Evolutionary conservation across 202 grass and related monocot species (phyloP), one percentile per base, ranked within the genome.

Genomic region (Panicum hallii): DNA sequence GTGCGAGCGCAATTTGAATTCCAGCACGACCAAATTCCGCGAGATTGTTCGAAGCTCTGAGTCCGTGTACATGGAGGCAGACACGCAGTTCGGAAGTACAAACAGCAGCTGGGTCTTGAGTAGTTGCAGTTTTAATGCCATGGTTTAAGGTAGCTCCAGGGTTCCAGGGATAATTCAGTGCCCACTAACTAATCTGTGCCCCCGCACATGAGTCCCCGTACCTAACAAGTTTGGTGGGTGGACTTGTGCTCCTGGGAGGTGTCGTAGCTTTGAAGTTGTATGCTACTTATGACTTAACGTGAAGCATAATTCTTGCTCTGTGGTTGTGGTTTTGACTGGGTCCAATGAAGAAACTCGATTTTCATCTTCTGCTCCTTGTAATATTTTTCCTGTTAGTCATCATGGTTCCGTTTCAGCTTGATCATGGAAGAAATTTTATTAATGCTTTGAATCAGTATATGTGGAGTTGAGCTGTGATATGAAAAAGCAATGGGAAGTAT

Each of bases 71-170:
- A 15, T 16, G 72, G 46, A 4, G n/a, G 67, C 36, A 32, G 32
- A 32, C 32, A 32, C 32, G 47, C 58, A 13, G 53, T 57, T 71
- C 66, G 26, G 3, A 45, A 30, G 34, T 48, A 71, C 40, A 61
- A 6, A 13, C 60, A 36, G 9, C 45, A 58, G 46, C 4, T 13
- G 64, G 17, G 14, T 7, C 36, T n/a, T 5, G 50, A 56, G 50
- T 56, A 58, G 30, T 60, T 40, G 11, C 40, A 34, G 58, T 7
- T 50, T 79, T 79, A 50, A 42, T 84, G 81, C 47, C 13, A 13
- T 58, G 67, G 56, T 83, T 88, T 83, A 78, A 63, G 80, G 54
- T 68, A 62, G 42, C 32, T 85, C 55, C 83, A 71, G 71, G 70
- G 16, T 46, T 67, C 12, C 11, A 23, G 32, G 20, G 9, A 16